These are phyloP conservation scores for Neoconidiobolus thromboides DNA, from an alignment of 371 early-diverging fungal species.

Conservation along the genomic window DNA sequence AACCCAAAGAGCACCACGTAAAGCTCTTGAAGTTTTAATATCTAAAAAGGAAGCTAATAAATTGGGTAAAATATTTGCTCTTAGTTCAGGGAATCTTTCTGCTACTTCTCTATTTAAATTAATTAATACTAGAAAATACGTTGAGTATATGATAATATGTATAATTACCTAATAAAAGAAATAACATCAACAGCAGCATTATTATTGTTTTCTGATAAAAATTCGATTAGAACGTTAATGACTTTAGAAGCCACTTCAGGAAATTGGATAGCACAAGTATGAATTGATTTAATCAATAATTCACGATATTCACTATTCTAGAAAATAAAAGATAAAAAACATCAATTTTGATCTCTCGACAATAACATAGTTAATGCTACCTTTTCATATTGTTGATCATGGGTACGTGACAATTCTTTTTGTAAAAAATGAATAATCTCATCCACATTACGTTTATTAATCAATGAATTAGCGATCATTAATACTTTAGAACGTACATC, in stretches of 20 bases:
- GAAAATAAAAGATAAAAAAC: background rate
- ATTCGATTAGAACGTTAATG: constrained; percentile 85
- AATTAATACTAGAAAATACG: background rate
- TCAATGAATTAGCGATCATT: constrained; percentile 71
- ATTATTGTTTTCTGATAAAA: constrained; percentile 70
- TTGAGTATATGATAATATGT: constrained; percentile 6
- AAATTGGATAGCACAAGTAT: constrained; percentile 85
- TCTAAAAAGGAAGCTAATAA: constrained; percentile 66
- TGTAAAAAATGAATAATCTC: constrained; percentile 84
- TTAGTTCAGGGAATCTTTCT: constrained; percentile 80
- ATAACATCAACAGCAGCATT: constrained; percentile 90
- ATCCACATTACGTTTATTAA: constrained; percentile 73
- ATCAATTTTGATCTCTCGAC: background rate
- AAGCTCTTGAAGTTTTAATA: constrained; percentile 86
- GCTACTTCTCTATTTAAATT: constrained; percentile 53
- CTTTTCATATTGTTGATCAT: constrained; percentile 77
- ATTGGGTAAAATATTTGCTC: constrained; percentile 53
- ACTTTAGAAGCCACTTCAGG: constrained; percentile 87
- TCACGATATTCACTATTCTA: constrained; percentile 82
- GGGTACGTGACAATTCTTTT: constrained; percentile 79
- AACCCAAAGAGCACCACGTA: constrained; percentile 94
- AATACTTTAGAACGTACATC: constrained; percentile 85
- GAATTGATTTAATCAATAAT: constrained; percentile 88
- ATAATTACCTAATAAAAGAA: constrained; percentile 60
- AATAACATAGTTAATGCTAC: constrained; percentile 12